Conservation (phyloP, 2,329 filamentous ascomycete species). For the Alternaria gaisen region DNA sequence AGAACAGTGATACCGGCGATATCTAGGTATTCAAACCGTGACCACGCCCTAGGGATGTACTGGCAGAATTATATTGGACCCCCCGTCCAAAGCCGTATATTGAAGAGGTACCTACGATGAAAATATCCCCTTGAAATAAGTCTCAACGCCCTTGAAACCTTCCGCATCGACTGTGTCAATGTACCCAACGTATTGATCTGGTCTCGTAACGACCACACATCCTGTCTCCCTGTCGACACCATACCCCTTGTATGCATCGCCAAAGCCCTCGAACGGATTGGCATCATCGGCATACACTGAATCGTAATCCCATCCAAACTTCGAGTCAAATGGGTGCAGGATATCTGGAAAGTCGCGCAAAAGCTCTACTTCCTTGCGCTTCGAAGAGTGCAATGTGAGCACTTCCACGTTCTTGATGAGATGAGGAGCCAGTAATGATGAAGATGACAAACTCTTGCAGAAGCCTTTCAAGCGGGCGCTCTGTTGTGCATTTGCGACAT, state of each 20-base stretch:
- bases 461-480: conserved; percentile 58
- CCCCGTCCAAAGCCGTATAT: background rate
- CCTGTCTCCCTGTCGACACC: conserved; percentile 66
- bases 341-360: conserved; percentile 55
- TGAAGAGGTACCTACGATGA: conserved; percentile 8
- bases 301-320: conserved; percentile 52
- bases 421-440: conserved; percentile 56
- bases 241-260: conserved; percentile 63
- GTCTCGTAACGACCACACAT: conserved; percentile 67
- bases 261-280: conserved; percentile 55
- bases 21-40: background rate
- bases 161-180: conserved; percentile 51
- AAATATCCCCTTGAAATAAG: conserved; percentile 46
- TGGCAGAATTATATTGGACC: background rate
- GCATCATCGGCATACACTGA: conserved; percentile 59
- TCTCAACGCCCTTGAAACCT: conserved; percentile 39
- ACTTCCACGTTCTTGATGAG: conserved; percentile 66
- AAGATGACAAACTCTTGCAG: conserved; percentile 54
- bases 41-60: background rate
- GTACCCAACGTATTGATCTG: conserved; percentile 71
- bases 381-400: conserved; percentile 67
- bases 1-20: background rate
- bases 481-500: conserved; percentile 59
- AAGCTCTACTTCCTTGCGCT: conserved; percentile 56
- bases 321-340: conserved; percentile 55